Percentiles rank a stretch among this genome's conserved stretches.
Evolutionary conservation across 352 stramenopile species (phyloP).

Genomic region (Blastocystis sp.): DNA sequence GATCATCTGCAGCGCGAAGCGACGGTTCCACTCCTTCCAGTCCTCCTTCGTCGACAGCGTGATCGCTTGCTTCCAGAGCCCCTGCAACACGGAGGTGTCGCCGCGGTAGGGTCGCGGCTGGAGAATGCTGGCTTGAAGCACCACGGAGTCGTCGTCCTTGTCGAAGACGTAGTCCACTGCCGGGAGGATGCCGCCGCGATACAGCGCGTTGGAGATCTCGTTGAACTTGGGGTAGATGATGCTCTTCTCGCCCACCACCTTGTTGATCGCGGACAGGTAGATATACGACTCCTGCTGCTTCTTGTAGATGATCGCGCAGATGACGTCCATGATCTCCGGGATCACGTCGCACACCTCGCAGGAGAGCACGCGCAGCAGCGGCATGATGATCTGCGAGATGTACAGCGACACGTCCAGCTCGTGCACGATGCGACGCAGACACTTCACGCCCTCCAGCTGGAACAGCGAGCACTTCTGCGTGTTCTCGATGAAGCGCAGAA

Average conservation of each 20-base stretch:
- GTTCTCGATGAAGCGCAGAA: constrained; percentile 72
- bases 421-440: constrained; percentile 55
- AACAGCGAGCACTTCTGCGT: not conserved
- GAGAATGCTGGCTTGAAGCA: not conserved
- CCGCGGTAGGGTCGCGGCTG: not conserved
- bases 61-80: constrained; percentile 34
- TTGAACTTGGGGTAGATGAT: constrained; percentile 73
- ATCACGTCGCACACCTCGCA: constrained; percentile 35
- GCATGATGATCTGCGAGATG: constrained; percentile 70
- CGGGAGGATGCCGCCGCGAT: constrained; percentile 49
- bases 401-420: constrained; percentile 66
- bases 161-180: constrained; percentile 45
- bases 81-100: constrained; percentile 25
- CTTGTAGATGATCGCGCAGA: constrained; percentile 43
- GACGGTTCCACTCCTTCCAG: constrained; percentile 96
- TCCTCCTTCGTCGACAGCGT: constrained; percentile 80
- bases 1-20: constrained; percentile 93
- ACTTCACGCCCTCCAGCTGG: constrained; percentile 50
- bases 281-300: constrained; percentile 63
- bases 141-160: constrained; percentile 11
- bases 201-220: constrained; percentile 68
- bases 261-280: constrained; percentile 60
- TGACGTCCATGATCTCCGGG: constrained; percentile 36
- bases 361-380: constrained; percentile 61
- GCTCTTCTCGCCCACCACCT: constrained; percentile 66